Evolutionary conservation across 1,139 yeast genomes (phyloP).

Genomic region (Suhomyces wounanorum): DNA sequence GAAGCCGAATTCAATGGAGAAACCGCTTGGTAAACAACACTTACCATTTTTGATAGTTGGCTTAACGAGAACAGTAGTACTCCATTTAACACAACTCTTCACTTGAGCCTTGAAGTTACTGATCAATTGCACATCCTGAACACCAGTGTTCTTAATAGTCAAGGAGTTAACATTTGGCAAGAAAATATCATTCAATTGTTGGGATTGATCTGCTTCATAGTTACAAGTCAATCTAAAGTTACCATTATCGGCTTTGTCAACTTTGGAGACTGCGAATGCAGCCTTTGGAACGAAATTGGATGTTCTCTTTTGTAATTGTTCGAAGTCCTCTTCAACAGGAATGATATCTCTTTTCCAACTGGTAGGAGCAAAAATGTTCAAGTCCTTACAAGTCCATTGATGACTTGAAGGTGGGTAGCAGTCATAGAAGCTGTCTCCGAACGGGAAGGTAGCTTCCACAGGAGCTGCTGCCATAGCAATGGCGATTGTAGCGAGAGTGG

Average conservation of each 20-base stretch:
- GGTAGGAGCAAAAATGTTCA: conserved; percentile 7
- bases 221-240: conserved; percentile 23
- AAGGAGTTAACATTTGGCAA: conserved; percentile 19
- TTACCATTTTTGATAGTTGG: conserved; percentile 19
- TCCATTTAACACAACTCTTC: conserved; percentile 21
- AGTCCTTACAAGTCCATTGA: conserved; percentile 7
- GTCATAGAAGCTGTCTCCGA: conserved; percentile 10
- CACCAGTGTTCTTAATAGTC: conserved; percentile 24
- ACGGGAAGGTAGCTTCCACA: conserved; percentile 14
- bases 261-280: conserved; percentile 26
- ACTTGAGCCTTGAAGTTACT: conserved; percentile 13
- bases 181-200: conserved; percentile 17
- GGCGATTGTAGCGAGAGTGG: conserved; percentile 13
- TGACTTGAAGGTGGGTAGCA: conserved; percentile 7
- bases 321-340: conserved; percentile 28
- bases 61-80: conserved; percentile 22
- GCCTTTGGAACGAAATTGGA: conserved; percentile 23
- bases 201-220: conserved; percentile 25
- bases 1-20: conserved; percentile 16
- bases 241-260: conserved; percentile 20
- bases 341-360: conserved; percentile 20
- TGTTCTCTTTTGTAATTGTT: conserved; percentile 26
- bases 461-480: conserved; percentile 10
- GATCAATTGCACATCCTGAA: conserved; percentile 20
- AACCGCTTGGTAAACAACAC: conserved; percentile 26